Percentiles rank a stretch among this genome's conserved stretches.
Evolutionary conservation across 1,284 basidiomycete genomes (phyloP).

Genomic region (Ceratobasidium sp.): DNA sequence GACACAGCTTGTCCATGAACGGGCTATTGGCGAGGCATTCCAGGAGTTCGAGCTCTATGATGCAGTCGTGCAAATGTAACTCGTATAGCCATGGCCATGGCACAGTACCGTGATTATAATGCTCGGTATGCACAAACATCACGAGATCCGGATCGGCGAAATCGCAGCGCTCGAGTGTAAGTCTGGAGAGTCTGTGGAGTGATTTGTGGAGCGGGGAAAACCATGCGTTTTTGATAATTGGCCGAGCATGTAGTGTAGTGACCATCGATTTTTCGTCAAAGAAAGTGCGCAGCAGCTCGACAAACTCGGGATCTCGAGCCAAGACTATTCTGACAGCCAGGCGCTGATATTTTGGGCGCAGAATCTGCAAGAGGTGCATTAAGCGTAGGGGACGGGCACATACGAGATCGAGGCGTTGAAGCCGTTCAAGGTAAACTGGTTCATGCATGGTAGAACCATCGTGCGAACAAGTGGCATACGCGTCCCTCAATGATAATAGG

Average conservation of each 20-base stretch:
- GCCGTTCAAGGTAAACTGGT: not conserved
- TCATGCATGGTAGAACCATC: too few relatives aligned
- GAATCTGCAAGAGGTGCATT: not conserved
- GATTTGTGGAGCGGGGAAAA: not conserved
- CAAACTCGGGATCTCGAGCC: not conserved
- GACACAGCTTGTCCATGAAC: not conserved
- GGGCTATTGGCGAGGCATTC: not conserved
- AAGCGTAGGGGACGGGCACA: not conserved
- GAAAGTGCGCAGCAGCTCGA: not conserved
- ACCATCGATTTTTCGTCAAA: not conserved
- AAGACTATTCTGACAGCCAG: not conserved
- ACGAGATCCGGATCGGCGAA: not conserved
- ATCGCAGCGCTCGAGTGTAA: not conserved
- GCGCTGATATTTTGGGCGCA: not conserved
- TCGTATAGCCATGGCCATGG: not conserved
- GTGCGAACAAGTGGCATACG: not conserved
- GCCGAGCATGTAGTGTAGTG: not conserved
- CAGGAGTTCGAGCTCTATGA: not conserved
- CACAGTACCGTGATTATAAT: not conserved
- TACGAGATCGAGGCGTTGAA: not conserved
- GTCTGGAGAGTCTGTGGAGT: not conserved
- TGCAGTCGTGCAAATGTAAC: not conserved
- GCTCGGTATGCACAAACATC: not conserved
- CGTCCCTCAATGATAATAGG: not conserved
- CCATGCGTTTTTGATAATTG: not conserved